Evolutionary conservation across 2,329 filamentous ascomycete species (phyloP), one percentile per base, ranked within the genome.

Genomic region (Intubia oerlemansii): DNA sequence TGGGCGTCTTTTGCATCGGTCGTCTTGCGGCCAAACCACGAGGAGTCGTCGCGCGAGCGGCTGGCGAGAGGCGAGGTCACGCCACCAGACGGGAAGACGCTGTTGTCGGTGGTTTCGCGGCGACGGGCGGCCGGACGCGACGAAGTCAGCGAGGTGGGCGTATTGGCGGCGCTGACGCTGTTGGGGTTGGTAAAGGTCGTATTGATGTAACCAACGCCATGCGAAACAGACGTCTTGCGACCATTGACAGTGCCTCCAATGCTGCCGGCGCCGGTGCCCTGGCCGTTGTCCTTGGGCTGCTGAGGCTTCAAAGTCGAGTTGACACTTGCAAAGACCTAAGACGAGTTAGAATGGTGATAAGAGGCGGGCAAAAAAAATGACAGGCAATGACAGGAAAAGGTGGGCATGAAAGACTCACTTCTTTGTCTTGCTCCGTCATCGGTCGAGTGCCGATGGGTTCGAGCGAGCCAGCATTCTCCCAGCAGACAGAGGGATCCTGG

Each of bases 231-330:
- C 11, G 71, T 60, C 53, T 92, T 93, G 32, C 85, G 77, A 27
- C 74, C 66, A 31, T 76, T 72, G 9, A 61, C 43, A n/a, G n/a
- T n/a, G 9, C 14, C 27, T 11, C 28, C 21, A 24, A 5, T 17
- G n/a, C 59, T 24, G 9, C 29, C 21, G 14, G 18, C 22, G 7
- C 18, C 21, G 12, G 19, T 17, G 8, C 23, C 25, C 48, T 62
- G 47, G 47, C 69, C 54, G 24, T 67, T 62, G 41, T 73, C 70
- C 34, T 79, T 85, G 43, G 79, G 75, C 18, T 70, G 66, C 13
- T 79, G 78, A 7, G 79, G 76, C 51, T 95, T 95, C 40, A 93
- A 58, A 19, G 82, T 77, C 20, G 88, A 93, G 49, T 95, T 98
- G 45, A 98, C 82, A 38, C 90, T 88, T 28, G 66, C 53, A 50